Evolutionary conservation across 2,329 filamentous ascomycete genomes (phyloP).

Genomic region (Monilinia vaccinii-corymbosi): DNA sequence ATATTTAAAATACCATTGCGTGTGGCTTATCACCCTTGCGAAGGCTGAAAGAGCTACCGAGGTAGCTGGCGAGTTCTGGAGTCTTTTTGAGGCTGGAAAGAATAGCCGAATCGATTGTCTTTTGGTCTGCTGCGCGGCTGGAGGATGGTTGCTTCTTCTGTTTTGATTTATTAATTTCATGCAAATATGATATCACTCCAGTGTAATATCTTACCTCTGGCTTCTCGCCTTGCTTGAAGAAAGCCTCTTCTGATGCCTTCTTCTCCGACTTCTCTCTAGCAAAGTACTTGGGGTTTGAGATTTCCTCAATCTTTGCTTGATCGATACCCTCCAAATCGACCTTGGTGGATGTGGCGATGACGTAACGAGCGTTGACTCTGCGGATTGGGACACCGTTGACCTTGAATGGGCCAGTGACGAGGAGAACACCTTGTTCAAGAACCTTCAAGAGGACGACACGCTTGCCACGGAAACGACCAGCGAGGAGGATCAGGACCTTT

Average conservation of each 20-base stretch:
- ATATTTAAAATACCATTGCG: conserved; percentile 92
- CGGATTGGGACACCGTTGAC: conserved; percentile 98
- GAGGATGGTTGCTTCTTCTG: conserved; percentile 96
- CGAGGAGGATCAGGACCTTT: conserved; percentile 96
- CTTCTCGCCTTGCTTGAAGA: conserved; percentile 99
- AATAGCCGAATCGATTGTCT: conserved; percentile 94
- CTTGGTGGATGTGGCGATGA: conserved; percentile 82
- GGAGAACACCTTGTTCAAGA: conserved; percentile 94
- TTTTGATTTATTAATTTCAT: conserved; percentile 21
- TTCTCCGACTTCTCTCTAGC: conserved; percentile 88
- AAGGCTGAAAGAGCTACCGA: conserved; percentile 93
- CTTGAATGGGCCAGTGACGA: conserved; percentile 99
- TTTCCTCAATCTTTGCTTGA: conserved; percentile 77
- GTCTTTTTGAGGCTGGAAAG: conserved; percentile 98
- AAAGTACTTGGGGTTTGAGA: conserved; percentile 78
- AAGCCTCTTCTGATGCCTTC: conserved; percentile 95
- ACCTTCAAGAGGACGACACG: conserved; percentile 97
- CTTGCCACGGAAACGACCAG: conserved; percentile 99
- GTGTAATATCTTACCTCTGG: conserved; percentile 61
- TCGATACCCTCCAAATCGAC: conserved; percentile 81
- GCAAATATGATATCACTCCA: not conserved
- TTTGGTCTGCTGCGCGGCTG: conserved; percentile 93
- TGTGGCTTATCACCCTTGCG: conserved; percentile 99
- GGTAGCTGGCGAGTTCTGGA: conserved; percentile 86
- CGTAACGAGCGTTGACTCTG: conserved; percentile 87